Conservation (phyloP, 208 protist genomes). For the Leishmania major region DNA sequence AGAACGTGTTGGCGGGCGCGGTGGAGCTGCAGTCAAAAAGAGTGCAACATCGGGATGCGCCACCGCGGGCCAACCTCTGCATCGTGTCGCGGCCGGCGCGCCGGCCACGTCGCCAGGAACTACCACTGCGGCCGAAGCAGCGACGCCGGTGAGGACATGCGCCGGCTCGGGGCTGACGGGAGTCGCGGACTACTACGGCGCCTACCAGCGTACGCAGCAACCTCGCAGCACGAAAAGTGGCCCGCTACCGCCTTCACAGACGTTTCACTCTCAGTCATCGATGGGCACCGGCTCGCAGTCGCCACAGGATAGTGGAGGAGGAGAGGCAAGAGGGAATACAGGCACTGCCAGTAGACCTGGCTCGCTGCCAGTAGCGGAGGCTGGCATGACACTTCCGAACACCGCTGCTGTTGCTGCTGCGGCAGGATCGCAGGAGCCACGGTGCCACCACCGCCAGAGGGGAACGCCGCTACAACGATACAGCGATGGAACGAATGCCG, state of each 20-base stretch:
- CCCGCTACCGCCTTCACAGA: not conserved
- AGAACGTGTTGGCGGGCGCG: not conserved
- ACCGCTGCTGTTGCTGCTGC: not conserved
- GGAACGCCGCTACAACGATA: not conserved
- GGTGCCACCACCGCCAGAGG: not conserved
- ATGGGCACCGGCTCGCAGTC: not conserved
- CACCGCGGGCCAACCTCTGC: constrained; percentile 6
- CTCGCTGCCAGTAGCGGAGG: not conserved
- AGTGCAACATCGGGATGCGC: not conserved
- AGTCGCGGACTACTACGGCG: constrained; percentile 16
- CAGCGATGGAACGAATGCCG: not conserved
- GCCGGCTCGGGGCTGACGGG: constrained; percentile 1
- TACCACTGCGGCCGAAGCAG: not conserved
- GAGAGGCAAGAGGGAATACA: not conserved
- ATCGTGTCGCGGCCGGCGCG: not conserved
- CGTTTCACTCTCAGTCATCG: not conserved
- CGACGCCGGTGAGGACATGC: not conserved
- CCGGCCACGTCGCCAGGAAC: not conserved
- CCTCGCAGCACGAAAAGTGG: not conserved
- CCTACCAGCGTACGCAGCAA: constrained; percentile 20
- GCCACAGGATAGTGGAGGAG: not conserved
- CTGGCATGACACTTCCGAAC: not conserved
- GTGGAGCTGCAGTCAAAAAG: not conserved
- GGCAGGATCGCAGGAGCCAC: not conserved
- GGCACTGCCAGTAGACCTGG: not conserved